These are phyloP conservation scores for Colletotrichum sp. DNA, from an alignment of 2,329 filamentous ascomycete species.

Conservation along the genomic window DNA sequence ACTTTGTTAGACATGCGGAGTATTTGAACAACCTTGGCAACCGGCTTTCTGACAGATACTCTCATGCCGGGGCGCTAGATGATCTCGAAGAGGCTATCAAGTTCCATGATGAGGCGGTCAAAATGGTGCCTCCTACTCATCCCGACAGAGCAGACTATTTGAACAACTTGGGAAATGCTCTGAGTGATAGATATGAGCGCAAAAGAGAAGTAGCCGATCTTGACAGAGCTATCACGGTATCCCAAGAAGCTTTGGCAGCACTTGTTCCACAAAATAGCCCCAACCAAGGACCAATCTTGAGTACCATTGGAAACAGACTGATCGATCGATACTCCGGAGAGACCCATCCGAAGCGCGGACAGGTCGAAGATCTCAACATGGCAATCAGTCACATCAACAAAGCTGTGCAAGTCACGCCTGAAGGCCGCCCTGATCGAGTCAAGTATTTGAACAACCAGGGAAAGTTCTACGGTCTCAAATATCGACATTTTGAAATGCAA, in stretches of 20 bases:
- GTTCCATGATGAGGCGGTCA: not conserved
- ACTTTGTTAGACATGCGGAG: not conserved
- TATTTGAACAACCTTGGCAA: not conserved
- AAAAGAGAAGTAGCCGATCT: fast-evolving
- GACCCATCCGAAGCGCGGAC: fast-evolving
- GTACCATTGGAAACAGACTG: not conserved
- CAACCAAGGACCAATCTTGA: not conserved
- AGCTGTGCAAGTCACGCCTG: not conserved
- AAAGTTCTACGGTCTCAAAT: not conserved
- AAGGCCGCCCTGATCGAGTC: not conserved
- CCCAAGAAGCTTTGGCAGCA: not conserved
- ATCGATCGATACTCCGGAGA: not conserved
- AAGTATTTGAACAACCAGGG: not conserved
- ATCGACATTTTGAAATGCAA: not conserved
- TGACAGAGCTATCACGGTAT: fast-evolving
- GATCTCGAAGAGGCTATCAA: not conserved
- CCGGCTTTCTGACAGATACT: not conserved
- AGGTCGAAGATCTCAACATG: not conserved
- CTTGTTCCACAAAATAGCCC: not conserved
- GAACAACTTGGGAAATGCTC: not conserved
- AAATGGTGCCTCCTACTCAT: not conserved
- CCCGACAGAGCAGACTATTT: not conserved
- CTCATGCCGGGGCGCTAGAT: fast-evolving
- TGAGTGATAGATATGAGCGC: not conserved
- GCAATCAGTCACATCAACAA: not conserved